phyloP scores from a whole-genome alignment of 2,329 filamentous ascomycete genomes.

The Tolypocladium tundrense region DNA sequence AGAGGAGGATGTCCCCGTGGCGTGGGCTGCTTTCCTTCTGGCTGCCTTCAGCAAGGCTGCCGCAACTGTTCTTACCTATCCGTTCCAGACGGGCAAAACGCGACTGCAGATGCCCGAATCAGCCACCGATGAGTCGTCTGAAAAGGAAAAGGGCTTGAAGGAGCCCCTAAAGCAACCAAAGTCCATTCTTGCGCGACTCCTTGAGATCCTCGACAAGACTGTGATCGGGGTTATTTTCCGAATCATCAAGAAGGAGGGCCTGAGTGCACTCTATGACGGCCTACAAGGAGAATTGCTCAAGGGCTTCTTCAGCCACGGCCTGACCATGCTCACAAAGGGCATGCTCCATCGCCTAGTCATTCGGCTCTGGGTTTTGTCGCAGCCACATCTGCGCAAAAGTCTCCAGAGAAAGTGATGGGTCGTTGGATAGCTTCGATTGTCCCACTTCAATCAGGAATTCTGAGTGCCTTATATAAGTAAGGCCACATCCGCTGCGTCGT shows the following conservation, averaged over 20 bases:
- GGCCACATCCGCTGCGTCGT: not conserved
- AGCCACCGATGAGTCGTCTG: slow-evolving; percentile 1
- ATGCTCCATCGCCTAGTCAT: slow-evolving; percentile 63
- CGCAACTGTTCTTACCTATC: slow-evolving; percentile 71
- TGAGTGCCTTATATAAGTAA: not conserved
- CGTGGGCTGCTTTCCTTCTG: slow-evolving; percentile 33
- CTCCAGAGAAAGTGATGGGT: slow-evolving; percentile 3
- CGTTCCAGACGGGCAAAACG: slow-evolving; percentile 76
- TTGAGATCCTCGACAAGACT: slow-evolving; percentile 27
- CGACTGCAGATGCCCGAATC: slow-evolving; percentile 54
- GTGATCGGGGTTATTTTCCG: slow-evolving; percentile 54
- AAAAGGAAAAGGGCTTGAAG: slow-evolving; percentile 4
- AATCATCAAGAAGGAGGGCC: slow-evolving; percentile 53
- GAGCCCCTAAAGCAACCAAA: not conserved
- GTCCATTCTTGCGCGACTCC: slow-evolving; percentile 6
- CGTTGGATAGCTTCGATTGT: not conserved
- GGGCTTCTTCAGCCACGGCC: slow-evolving; percentile 75
- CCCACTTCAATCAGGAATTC: not conserved
- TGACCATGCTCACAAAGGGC: slow-evolving; percentile 82
- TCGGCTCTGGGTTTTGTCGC: slow-evolving; percentile 53
- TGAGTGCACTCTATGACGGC: slow-evolving; percentile 63
- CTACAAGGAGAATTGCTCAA: slow-evolving; percentile 68
- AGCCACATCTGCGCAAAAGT: slow-evolving; percentile 14
- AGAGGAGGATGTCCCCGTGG: slow-evolving; percentile 26
- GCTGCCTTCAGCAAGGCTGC: slow-evolving; percentile 72